Conservation (phyloP, 2,329 filamentous ascomycete species). For the Dactylonectria estremocensis region DNA sequence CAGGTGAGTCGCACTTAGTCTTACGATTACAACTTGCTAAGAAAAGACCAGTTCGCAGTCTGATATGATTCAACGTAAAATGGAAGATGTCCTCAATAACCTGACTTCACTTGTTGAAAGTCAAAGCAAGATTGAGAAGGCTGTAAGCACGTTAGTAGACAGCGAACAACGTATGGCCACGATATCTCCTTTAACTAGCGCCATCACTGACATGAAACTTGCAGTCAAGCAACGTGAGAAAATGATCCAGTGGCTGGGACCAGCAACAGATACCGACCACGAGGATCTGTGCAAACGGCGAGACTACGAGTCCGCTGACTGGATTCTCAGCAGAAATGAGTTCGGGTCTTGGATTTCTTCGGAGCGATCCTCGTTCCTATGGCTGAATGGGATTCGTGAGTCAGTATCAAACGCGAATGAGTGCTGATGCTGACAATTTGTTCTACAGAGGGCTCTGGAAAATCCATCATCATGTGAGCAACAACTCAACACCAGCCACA, state of each 20-base stretch:
- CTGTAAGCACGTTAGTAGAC: neutral
- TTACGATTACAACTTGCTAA: neutral
- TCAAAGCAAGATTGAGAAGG: neutral
- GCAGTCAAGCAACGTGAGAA: neutral
- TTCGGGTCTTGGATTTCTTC: conserved; percentile 5
- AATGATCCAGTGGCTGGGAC: neutral
- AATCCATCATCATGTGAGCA: neutral
- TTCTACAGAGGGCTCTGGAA: neutral
- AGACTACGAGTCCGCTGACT: neutral
- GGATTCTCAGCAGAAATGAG: neutral
- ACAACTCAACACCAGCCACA: neutral
- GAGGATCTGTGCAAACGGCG: neutral
- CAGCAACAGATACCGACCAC: neutral
- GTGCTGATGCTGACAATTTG: neutral
- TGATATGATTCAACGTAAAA: neutral
- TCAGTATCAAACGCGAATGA: neutral
- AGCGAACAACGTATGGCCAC: neutral
- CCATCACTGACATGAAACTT: neutral
- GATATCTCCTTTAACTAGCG: neutral
- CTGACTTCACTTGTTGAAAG: neutral
- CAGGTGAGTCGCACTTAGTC: neutral
- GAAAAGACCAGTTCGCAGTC: neutral
- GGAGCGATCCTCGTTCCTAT: neutral
- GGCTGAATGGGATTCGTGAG: conserved; percentile 5
- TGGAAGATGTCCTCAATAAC: neutral